Conservation (phyloP, 2,329 filamentous ascomycete genomes). For the Drechslera avenae region DNA sequence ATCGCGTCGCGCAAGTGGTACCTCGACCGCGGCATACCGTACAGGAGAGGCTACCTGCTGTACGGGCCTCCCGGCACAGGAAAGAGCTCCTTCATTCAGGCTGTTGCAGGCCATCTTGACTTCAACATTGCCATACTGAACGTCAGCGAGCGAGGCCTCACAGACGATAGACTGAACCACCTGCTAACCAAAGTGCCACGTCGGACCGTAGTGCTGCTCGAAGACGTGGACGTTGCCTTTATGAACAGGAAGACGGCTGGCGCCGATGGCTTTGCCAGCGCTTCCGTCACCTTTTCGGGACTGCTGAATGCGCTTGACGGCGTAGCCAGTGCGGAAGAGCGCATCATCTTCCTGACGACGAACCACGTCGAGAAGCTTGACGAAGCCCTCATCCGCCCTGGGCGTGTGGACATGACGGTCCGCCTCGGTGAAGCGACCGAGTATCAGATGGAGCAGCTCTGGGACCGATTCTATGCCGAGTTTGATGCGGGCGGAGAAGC, state of each 20-base stretch:
- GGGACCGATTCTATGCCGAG: slow-evolving; percentile 93
- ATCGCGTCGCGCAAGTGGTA: slow-evolving; percentile 83
- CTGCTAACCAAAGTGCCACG: slow-evolving; percentile 84
- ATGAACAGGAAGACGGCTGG: slow-evolving; percentile 78
- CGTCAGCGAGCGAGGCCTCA: slow-evolving; percentile 85
- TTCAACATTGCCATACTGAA: slow-evolving; percentile 94
- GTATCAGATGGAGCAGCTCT: slow-evolving; percentile 84
- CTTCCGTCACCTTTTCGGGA: slow-evolving; percentile 92
- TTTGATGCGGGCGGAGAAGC: slow-evolving; percentile 68
- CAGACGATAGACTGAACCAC: slow-evolving; percentile 85
- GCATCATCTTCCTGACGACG: slow-evolving; percentile 91
- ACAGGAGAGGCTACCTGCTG: slow-evolving; percentile 84
- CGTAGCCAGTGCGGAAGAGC: slow-evolving; percentile 91
- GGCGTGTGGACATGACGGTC: slow-evolving; percentile 91
- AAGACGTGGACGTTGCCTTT: slow-evolving; percentile 92
- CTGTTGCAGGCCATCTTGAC: slow-evolving; percentile 87
- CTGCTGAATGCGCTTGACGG: slow-evolving; percentile 76
- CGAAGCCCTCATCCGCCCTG: slow-evolving; percentile 85
- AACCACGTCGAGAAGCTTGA: slow-evolving; percentile 92
- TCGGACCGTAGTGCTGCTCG: slow-evolving; percentile 79
- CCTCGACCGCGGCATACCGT: slow-evolving; percentile 90
- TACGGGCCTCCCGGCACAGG: slow-evolving; percentile 90
- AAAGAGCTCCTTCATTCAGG: slow-evolving; percentile 96
- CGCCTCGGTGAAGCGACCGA: slow-evolving; percentile 85
- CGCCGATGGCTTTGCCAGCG: slow-evolving; percentile 80